Conservation (phyloP, 106 monocot species). For the Agapanthus africanus region DNA sequence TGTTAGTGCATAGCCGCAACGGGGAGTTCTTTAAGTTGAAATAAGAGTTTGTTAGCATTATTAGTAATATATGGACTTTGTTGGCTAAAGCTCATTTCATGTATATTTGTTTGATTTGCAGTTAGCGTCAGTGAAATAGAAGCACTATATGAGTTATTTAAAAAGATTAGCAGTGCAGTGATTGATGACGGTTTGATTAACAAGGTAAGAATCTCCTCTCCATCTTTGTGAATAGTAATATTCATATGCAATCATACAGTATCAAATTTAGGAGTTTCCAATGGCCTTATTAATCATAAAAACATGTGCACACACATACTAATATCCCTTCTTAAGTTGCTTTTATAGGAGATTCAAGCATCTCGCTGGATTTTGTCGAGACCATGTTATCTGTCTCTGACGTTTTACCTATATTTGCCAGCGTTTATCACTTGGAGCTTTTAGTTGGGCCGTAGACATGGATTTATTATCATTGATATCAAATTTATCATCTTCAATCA, state of each 20-base stretch:
- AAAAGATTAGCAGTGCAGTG: slow-evolving; percentile 84
- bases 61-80: too few relatives aligned
- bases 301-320: too few relatives aligned
- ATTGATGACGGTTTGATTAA: slow-evolving; percentile 86
- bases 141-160: slow-evolving; percentile 79
- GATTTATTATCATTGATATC: not conserved
- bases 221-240: not conserved
- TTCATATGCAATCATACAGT: not conserved
- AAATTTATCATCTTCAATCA: not conserved
- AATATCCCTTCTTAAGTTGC: slow-evolving; percentile 1
- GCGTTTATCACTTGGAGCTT: not conserved
- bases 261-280: not conserved
- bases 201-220: slow-evolving; percentile 36
- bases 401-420: not conserved
- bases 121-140: slow-evolving; percentile 86
- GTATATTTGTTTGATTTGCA: slow-evolving; percentile 22
- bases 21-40: not conserved
- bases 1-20: not conserved
- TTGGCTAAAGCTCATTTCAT: not conserved
- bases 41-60: not conserved
- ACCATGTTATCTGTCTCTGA: not conserved
- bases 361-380: not conserved
- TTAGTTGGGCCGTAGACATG: not conserved
- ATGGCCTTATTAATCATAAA: not conserved
- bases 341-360: not conserved